These are phyloP conservation scores for Candida tetrigidarum DNA, from an alignment of 1,139 yeast species.

Conservation along the genomic window DNA sequence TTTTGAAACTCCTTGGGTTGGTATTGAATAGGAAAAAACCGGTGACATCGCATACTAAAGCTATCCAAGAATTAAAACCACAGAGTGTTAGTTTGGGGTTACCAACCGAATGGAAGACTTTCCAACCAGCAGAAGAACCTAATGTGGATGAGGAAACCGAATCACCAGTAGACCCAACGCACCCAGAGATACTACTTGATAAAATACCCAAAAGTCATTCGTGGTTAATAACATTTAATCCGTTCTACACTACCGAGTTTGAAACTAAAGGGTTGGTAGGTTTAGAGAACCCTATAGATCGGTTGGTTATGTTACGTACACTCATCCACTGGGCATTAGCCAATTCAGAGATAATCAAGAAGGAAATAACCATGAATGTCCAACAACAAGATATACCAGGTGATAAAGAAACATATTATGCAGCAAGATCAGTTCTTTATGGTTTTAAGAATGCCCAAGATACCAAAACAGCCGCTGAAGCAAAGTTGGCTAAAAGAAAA, in stretches of 20 bases:
- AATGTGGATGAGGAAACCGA: slow-evolving; percentile 22
- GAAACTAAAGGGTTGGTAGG: slow-evolving; percentile 50
- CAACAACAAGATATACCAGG: slow-evolving; percentile 48
- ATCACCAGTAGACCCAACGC: slow-evolving; percentile 36
- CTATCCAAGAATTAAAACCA: slow-evolving; percentile 46
- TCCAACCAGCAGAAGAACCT: slow-evolving; percentile 22
- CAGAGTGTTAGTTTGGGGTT: slow-evolving; percentile 39
- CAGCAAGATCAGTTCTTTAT: slow-evolving; percentile 40
- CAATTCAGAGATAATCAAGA: slow-evolving; percentile 46
- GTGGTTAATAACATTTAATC: slow-evolving; percentile 25
- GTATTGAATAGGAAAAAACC: slow-evolving; percentile 47
- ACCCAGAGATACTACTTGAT: slow-evolving; percentile 41
- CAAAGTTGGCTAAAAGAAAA: slow-evolving; percentile 32
- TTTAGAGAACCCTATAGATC: slow-evolving; percentile 43
- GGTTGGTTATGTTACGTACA: slow-evolving; percentile 50
- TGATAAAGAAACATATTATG: slow-evolving; percentile 50
- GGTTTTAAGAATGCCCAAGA: slow-evolving; percentile 41
- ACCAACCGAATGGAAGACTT: slow-evolving; percentile 49
- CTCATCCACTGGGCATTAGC: slow-evolving; percentile 54
- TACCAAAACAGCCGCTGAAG: slow-evolving; percentile 35
- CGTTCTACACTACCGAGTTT: slow-evolving; percentile 41
- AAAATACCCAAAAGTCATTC: slow-evolving; percentile 16
- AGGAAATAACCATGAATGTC: slow-evolving; percentile 32
- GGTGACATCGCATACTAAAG: slow-evolving; percentile 33
- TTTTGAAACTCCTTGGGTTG: slow-evolving; percentile 38